phyloP scores from a whole-genome alignment of 768 basidiomycete genomes.

The Guyanaporus albipodus region DNA sequence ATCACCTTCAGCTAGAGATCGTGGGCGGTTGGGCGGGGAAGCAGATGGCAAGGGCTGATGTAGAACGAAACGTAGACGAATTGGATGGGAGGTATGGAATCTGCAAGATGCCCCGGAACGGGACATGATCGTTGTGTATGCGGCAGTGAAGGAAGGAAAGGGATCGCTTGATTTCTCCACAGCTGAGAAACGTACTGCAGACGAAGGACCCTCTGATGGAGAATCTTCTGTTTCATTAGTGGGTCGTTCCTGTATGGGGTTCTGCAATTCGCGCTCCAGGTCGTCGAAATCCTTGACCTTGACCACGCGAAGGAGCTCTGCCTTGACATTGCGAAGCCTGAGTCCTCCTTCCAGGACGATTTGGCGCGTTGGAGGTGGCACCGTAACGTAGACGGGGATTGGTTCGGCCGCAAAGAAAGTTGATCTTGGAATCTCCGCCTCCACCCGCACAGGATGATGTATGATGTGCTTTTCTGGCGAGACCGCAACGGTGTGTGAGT shows the following conservation, averaged over 20 bases:
- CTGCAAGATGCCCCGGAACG: constrained; percentile 90
- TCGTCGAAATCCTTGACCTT: constrained; percentile 47
- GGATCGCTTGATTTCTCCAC: constrained; percentile 34
- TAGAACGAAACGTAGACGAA: constrained; percentile 77
- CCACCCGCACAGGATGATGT: constrained; percentile 61
- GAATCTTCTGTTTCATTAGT: constrained; percentile 12
- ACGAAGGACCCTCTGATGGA: constrained; percentile 32
- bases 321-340: constrained; percentile 73
- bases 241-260: constrained; percentile 19
- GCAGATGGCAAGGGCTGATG: constrained; percentile 54
- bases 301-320: constrained; percentile 70
- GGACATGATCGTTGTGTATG: constrained; percentile 58
- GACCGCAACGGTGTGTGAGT: constrained; percentile 49
- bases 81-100: constrained; percentile 72
- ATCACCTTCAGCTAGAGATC: constrained; percentile 40
- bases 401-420: constrained; percentile 69
- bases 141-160: constrained; percentile 40
- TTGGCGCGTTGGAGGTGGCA: constrained; percentile 69
- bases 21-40: constrained; percentile 46
- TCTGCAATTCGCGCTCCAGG: constrained; percentile 31
- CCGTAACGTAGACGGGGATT: constrained; percentile 74
- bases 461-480: constrained; percentile 58
- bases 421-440: constrained; percentile 68
- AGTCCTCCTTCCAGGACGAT: constrained; percentile 67
- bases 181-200: constrained; percentile 19